Evolutionary conservation across 2,329 filamentous ascomycete species (phyloP).

Genomic region (Catunica adiposa): DNA sequence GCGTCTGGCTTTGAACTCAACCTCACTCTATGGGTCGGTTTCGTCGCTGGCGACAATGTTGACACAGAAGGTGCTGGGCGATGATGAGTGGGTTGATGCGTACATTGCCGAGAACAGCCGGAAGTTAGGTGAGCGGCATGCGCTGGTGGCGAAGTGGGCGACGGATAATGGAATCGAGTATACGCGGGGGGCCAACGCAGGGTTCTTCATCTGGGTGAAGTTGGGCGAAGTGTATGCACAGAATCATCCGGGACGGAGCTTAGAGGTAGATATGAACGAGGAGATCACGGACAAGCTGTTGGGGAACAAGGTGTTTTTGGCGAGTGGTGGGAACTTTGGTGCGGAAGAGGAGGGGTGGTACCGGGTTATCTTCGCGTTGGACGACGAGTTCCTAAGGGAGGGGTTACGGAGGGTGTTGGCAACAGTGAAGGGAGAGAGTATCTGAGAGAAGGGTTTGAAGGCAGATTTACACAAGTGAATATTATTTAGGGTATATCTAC

Average conservation of each 20-base stretch:
- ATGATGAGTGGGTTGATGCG: slow-evolving; percentile 26
- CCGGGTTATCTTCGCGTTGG: slow-evolving; percentile 25
- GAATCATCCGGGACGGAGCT: slow-evolving; percentile 13
- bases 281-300: slow-evolving; percentile 20
- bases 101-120: slow-evolving; percentile 29
- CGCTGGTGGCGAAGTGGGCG: slow-evolving; percentile 23
- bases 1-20: slow-evolving; percentile 23
- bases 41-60: slow-evolving; percentile 29
- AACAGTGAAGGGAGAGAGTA: slow-evolving; percentile 6
- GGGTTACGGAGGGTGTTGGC: slow-evolving; percentile 14
- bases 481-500: not conserved
- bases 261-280: slow-evolving; percentile 17
- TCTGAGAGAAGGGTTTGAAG: not conserved
- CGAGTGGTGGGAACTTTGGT: slow-evolving; percentile 23
- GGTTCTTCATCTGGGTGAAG: slow-evolving; percentile 39
- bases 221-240: slow-evolving; percentile 22
- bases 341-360: slow-evolving; percentile 25
- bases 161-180: slow-evolving; percentile 27
- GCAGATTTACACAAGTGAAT: not conserved
- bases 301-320: slow-evolving; percentile 22
- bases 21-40: slow-evolving; percentile 27
- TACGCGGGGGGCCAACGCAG: slow-evolving; percentile 31
- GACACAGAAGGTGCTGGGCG: slow-evolving; percentile 27
- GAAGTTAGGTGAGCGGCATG: slow-evolving; percentile 25
- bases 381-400: slow-evolving; percentile 19